A percentile compares a stretch with the other conserved stretches of the same genome.
phyloP scores from a whole-genome alignment of 768 basidiomycete species.

The Fomitopsis pulvina region DNA sequence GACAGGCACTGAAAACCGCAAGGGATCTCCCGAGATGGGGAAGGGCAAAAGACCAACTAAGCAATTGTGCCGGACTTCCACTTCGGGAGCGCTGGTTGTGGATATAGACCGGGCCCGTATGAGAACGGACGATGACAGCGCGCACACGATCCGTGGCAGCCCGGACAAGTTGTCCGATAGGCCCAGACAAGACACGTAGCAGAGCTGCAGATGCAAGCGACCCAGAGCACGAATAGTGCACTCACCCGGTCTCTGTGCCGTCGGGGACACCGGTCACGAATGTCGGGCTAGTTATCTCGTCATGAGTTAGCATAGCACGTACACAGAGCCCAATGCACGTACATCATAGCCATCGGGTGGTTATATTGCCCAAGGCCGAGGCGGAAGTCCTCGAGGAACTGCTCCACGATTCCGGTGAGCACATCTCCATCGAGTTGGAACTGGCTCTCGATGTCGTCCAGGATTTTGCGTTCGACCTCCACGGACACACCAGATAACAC shows the following conservation, averaged over 20 bases:
- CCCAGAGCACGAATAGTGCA: not conserved
- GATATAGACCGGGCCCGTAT: not conserved
- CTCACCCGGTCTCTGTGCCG: conserved; percentile 87
- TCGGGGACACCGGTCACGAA: conserved; percentile 95
- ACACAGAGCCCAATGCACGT: conserved; percentile 16
- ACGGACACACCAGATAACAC: conserved; percentile 28
- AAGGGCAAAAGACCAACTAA: not conserved
- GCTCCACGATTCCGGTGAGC: conserved; percentile 64
- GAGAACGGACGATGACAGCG: not conserved
- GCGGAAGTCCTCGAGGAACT: conserved; percentile 77
- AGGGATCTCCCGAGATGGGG: not conserved
- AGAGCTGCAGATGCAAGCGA: conserved; percentile 1
- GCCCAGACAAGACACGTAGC: not conserved
- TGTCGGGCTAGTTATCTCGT: conserved; percentile 55
- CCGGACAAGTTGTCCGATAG: not conserved
- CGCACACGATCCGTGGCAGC: not conserved
- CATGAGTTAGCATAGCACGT: conserved; percentile 1
- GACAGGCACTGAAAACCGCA: not conserved
- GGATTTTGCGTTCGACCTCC: conserved; percentile 38
- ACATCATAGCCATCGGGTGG: conserved; percentile 92
- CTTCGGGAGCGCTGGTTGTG: not conserved
- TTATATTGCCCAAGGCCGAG: conserved; percentile 69
- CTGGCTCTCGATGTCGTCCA: conserved; percentile 63
- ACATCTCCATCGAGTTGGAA: conserved; percentile 59
- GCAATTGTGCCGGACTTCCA: not conserved